Evolutionary conservation across 208 protist genomes (phyloP).

Genomic region (Wallacemonas collosoma): DNA sequence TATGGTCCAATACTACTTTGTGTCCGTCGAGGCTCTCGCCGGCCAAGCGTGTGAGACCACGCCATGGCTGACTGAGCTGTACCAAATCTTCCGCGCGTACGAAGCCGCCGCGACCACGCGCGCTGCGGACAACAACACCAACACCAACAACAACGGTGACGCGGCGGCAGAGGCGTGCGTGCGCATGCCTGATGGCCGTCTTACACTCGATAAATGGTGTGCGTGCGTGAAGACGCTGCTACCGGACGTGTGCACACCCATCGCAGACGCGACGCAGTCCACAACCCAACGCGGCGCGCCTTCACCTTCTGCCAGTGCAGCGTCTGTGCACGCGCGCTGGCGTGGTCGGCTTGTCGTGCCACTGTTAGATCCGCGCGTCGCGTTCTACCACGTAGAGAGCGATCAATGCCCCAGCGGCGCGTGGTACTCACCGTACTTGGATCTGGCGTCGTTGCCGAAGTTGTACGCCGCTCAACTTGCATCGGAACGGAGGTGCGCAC

Average conservation of each 20-base stretch:
- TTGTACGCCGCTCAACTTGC: conserved; percentile 26
- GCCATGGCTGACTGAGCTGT: conserved; percentile 16
- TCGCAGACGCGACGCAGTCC: no score
- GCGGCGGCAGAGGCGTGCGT: neutral
- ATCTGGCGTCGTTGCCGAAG: conserved; percentile 14
- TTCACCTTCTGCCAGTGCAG: neutral
- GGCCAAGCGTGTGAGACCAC: neutral
- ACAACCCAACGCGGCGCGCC: no score
- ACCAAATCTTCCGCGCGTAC: conserved; percentile 15
- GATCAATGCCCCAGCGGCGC: neutral
- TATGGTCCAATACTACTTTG: conserved; percentile 75
- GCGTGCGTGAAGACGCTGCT: neutral
- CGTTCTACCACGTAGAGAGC: neutral
- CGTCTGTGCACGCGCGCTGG: neutral
- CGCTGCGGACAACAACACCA: no score
- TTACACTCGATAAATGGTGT: conserved; percentile 21
- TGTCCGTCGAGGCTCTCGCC: neutral
- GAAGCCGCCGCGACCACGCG: neutral
- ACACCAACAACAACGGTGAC: no score
- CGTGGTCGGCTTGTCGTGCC: conserved; percentile 23
- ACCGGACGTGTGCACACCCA: neutral
- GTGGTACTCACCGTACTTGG: conserved; percentile 30
- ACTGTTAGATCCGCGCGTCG: conserved; percentile 30
- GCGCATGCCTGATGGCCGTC: neutral
- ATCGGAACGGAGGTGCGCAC: conserved; percentile 4